Evolutionary conservation across 2,329 filamentous ascomycete species (phyloP).

Genomic region (Allantophomopsis lycopodina): DNA sequence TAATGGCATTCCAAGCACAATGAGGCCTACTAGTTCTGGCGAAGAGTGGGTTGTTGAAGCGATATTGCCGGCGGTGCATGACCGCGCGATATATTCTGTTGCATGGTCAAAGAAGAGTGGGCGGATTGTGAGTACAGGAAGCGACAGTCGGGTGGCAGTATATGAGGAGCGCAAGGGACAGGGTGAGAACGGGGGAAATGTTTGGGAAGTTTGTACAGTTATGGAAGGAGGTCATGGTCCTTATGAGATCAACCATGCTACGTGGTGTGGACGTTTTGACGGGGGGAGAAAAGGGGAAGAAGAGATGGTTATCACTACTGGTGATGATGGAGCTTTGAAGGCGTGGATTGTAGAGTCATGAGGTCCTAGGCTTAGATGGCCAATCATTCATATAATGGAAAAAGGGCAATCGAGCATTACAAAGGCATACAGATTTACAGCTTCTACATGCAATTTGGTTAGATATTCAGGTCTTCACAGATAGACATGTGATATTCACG

Average conservation of each 20-base stretch:
- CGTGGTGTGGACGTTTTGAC: conserved; percentile 74
- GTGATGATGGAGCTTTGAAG: conserved; percentile 79
- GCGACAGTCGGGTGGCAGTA: conserved; percentile 69
- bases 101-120: conserved; percentile 72
- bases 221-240: conserved; percentile 70
- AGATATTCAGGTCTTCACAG: no score
- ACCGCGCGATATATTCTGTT: conserved; percentile 70
- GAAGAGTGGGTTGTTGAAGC: conserved; percentile 77
- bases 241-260: conserved; percentile 87
- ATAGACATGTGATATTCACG: no score
- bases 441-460: no score
- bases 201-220: conserved; percentile 60
- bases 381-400: neutral
- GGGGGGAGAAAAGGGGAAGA: conserved; percentile 46
- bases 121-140: conserved; percentile 73
- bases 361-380: neutral
- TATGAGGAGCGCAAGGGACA: conserved; percentile 34
- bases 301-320: conserved; percentile 81
- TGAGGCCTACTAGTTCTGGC: conserved; percentile 55
- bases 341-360: conserved; percentile 53
- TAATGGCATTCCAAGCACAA: conserved; percentile 70
- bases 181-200: conserved; percentile 1
- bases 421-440: no score
- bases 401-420: neutral
- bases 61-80: conserved; percentile 61